Evolutionary conservation across 768 basidiomycete genomes (phyloP), one percentile per base, ranked within the genome.

Genomic region (Leccinum variicolor): DNA sequence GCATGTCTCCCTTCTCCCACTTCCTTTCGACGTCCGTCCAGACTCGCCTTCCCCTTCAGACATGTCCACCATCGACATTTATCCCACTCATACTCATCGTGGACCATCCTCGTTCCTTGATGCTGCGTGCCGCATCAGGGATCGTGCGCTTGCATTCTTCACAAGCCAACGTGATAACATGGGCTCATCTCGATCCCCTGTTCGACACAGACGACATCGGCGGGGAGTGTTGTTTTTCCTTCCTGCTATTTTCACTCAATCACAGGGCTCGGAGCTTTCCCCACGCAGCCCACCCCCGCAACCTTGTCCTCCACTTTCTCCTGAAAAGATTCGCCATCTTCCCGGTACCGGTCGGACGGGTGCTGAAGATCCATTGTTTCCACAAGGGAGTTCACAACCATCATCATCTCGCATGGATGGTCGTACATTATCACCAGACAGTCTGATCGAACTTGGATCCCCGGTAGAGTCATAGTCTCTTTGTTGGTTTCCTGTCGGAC

Each of bases 211-310:
- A 55, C 72, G 71, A 23, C 76, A 81, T 56, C 75, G 77, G 56
- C 80, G 84, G 41, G 85, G 87, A 33, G 82, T 90, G 41, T 73
- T 92, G 50, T 92, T 89, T 74, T 91, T 92, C 78, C 79, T 93
- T 51, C 91, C 91, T 21, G 88, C 90, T 33, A 85, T 90, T 64
- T 88, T 92, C 69, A 79, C 87, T 4, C 77, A 83, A 10, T 69
- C 74, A 14, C 72, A 70, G 46, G 64, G 60, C 50, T 56, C 68
- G 28, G 74, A 76, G 56, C 54, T 71, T 26, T 50, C 62, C 54
- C 64, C 64, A 53, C 70, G 70, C 19, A 73, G 69, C 21, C 73
- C 74, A 1, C 71, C 71, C 7, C 70, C 72, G 1, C 72, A 62
- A 46, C 61, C 69, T 48, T 56, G 26, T 31, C 63, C 54, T 46